Evolutionary conservation across 1,284 basidiomycete species (phyloP).

Genomic region (Moesziomyces globuligerus): DNA sequence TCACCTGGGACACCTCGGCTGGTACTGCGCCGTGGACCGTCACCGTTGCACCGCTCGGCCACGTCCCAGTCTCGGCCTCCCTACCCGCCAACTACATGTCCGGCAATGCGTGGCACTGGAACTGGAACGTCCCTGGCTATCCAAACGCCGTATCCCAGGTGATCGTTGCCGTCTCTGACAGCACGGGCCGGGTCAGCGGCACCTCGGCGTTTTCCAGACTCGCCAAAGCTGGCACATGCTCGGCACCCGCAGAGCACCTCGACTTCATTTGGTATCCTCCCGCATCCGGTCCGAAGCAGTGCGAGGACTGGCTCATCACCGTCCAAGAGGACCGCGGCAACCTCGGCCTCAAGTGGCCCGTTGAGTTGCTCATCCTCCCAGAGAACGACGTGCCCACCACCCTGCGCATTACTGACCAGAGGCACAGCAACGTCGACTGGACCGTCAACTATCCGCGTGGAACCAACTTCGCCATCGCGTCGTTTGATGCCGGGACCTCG

Average conservation of each 20-base stretch:
- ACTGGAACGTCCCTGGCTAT: constrained; percentile 42
- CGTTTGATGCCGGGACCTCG: constrained; percentile 31
- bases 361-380: constrained; percentile 40
- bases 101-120: constrained; percentile 24
- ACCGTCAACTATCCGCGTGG: constrained; percentile 40
- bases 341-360: constrained; percentile 37
- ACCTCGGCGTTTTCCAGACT: constrained; percentile 24
- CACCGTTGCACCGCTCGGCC: constrained; percentile 43
- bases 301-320: constrained; percentile 37
- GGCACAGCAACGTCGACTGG: constrained; percentile 28
- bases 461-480: constrained; percentile 38
- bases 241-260: constrained; percentile 35
- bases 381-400: constrained; percentile 33
- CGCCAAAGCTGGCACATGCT: constrained; percentile 20
- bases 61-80: constrained; percentile 30
- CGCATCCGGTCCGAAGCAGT: constrained; percentile 25
- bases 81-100: constrained; percentile 34
- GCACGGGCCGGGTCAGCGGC: constrained; percentile 24
- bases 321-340: constrained; percentile 43
- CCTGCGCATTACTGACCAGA: constrained; percentile 16
- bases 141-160: constrained; percentile 12
- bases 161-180: constrained; percentile 45
- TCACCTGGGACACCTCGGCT: constrained; percentile 37
- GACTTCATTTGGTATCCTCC: constrained; percentile 48
- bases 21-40: constrained; percentile 47